Evolutionary conservation across 306 rosid species (phyloP), one percentile per base, ranked within the genome.

Genomic region (Nissolia schottii): DNA sequence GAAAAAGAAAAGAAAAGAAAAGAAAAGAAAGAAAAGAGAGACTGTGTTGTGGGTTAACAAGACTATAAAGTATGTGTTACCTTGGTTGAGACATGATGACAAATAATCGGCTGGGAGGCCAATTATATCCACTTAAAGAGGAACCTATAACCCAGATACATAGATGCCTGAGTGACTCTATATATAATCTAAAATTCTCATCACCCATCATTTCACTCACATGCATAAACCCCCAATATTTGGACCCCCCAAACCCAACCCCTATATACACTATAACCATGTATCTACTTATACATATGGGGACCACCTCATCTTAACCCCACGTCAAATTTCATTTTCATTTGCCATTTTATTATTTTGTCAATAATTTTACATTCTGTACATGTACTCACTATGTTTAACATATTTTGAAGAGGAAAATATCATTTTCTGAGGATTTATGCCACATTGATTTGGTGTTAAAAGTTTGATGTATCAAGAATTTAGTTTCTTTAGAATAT

Each of bases 171-270:
- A n/a, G n/a, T n/a, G n/a, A n/a, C 41, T 61, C 18, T 45, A 84
- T 79, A 78, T 56, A 24, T 22, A 80, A 67, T 51, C 79, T 62
- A 62, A 80, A 61, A 78, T 81, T 85, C 71, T 73, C 27, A 38
- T 79, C 43, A 28, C 65, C 58, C 60, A 80, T 80, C 72, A 85
- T 88, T 87, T 74, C 77, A 82, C 74, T 67, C 90, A 81, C 90
- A 81, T 85, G 88, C 86, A 70, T 1, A 2, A 13, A 2, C 4
- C 28, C 43, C 64, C n/a, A n/a, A n/a, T n/a, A 57, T 8, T 66
- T 55, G 27, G 69, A 81, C 75, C 41, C 74, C n/a, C n/a, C n/a
- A n/a, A 41, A 56, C 51, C 20, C n/a, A n/a, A n/a, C 31, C 49
- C 69, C 60, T 59, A 32, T 24, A 29, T n/a, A n/a, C n/a, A n/a